phyloP scores from a whole-genome alignment of 2,329 filamentous ascomycete species.

The Fusarium multiceps region DNA sequence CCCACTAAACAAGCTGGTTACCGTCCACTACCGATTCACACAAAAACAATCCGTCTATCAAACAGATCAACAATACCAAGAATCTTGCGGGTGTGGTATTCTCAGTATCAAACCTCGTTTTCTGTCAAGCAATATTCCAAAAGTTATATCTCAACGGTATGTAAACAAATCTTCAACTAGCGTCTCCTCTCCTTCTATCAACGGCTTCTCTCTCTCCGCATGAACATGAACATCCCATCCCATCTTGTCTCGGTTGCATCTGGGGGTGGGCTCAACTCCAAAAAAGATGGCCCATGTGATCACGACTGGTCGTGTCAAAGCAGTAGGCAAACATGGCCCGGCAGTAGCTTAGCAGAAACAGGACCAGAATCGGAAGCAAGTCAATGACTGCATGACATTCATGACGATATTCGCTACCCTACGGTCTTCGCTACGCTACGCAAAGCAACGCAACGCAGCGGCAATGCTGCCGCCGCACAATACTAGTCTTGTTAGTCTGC shows the following conservation, averaged over 20 bases:
- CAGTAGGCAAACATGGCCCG: constrained; percentile 34
- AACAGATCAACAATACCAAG: constrained; percentile 12
- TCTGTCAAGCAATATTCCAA: background rate
- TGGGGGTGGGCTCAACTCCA: constrained; percentile 40
- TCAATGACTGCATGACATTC: constrained; percentile 43
- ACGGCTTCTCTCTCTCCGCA: constrained; percentile 12
- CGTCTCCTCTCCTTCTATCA: background rate
- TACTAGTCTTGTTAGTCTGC: constrained; percentile 7
- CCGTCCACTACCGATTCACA: constrained; percentile 37
- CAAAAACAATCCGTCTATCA: constrained; percentile 36
- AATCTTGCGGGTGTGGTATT: constrained; percentile 3
- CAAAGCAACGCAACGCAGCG: background rate
- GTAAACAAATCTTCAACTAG: constrained; percentile 1
- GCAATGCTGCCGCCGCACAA: constrained; percentile 3
- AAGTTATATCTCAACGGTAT: constrained; percentile 15
- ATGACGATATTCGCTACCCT: constrained; percentile 25
- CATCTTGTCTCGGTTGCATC: constrained; percentile 30
- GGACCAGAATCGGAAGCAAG: constrained; percentile 19
- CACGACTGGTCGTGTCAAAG: constrained; percentile 33
- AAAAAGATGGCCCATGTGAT: constrained; percentile 41
- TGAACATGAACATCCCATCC: constrained; percentile 19
- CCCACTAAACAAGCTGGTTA: constrained; percentile 41
- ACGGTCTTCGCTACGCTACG: background rate
- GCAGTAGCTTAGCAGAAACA: constrained; percentile 20
- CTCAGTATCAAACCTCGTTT: background rate